A percentile compares a stretch with the other conserved stretches of the same genome.
Evolutionary conservation across 176 grass and related monocot genomes (phyloP).

Genomic region (Zizania latifolia): DNA sequence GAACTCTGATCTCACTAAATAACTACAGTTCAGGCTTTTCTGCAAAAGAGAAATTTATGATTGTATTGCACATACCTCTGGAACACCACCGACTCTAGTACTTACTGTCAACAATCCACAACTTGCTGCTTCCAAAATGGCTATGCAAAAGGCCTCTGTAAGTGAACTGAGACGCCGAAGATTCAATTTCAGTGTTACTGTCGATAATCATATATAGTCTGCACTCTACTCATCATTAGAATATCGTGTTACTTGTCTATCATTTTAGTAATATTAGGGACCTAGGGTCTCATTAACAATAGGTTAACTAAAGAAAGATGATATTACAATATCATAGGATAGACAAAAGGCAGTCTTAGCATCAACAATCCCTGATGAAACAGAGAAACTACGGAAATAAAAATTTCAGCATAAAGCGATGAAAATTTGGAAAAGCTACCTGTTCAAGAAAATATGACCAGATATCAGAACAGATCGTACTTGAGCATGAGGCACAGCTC

Average conservation of each 20-base stretch:
- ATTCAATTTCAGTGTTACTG: not conserved
- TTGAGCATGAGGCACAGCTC: constrained; percentile 92
- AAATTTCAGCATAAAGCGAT: not conserved
- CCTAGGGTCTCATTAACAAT: not conserved
- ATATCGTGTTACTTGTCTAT: not conserved
- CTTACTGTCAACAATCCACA: constrained; percentile 96
- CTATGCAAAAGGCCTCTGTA: constrained; percentile 98
- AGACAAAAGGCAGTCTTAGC: not conserved
- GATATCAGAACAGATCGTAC: constrained; percentile 88
- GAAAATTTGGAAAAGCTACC: constrained; percentile 36
- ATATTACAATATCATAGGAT: not conserved
- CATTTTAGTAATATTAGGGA: constrained; percentile 2
- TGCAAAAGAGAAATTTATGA: constrained; percentile 8
- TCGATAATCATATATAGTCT: not conserved
- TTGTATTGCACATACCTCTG: constrained; percentile 46
- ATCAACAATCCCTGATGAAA: not conserved
- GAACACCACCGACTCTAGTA: constrained; percentile 93
- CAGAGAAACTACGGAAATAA: not conserved
- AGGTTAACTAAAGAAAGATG: not conserved
- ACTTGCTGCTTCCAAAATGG: constrained; percentile 94
- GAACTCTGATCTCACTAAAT: not conserved
- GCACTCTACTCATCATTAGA: not conserved
- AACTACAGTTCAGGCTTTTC: not conserved
- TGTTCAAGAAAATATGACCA: constrained; percentile 97
- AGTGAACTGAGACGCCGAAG: constrained; percentile 67